Evolutionary conservation across 768 basidiomycete species (phyloP).

Genomic region (Daedaleopsis sinensis): DNA sequence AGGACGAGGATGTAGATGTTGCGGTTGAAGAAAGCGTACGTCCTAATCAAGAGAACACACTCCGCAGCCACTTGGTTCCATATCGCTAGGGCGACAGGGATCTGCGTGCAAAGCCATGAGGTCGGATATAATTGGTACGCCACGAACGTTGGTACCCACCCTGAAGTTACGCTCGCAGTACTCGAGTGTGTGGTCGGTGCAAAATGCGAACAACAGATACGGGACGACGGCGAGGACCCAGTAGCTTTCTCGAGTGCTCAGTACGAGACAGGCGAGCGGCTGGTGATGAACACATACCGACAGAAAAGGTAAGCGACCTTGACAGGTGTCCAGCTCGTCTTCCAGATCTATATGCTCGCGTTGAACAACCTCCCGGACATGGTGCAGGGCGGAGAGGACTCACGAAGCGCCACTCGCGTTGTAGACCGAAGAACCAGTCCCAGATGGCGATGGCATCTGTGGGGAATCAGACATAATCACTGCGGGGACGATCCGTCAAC

Average conservation of each 20-base stretch:
- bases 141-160: constrained; percentile 36
- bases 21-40: constrained; percentile 85
- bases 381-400: constrained; percentile 25
- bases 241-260: constrained; percentile 48
- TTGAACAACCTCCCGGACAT: too few relatives aligned
- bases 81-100: constrained; percentile 81
- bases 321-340: constrained; percentile 82
- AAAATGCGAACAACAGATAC: constrained; percentile 77
- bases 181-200: constrained; percentile 63
- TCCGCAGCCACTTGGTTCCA: constrained; percentile 89
- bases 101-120: constrained; percentile 41
- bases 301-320: constrained; percentile 85
- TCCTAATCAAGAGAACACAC: constrained; percentile 80
- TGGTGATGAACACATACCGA: constrained; percentile 52
- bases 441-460: constrained; percentile 80
- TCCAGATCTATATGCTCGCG: constrained; percentile 62
- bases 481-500: constrained; percentile 7
- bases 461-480: constrained; percentile 8
- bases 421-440: constrained; percentile 84
- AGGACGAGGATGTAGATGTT: constrained; percentile 67
- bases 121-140: background rate
- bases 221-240: constrained; percentile 84
- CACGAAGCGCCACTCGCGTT: constrained; percentile 80
- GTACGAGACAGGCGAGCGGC: background rate
- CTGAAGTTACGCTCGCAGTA: constrained; percentile 73